Base-by-base conservation (phyloP, 2,329 filamentous ascomycete species). In the Domatiomyces globalis region DNA sequence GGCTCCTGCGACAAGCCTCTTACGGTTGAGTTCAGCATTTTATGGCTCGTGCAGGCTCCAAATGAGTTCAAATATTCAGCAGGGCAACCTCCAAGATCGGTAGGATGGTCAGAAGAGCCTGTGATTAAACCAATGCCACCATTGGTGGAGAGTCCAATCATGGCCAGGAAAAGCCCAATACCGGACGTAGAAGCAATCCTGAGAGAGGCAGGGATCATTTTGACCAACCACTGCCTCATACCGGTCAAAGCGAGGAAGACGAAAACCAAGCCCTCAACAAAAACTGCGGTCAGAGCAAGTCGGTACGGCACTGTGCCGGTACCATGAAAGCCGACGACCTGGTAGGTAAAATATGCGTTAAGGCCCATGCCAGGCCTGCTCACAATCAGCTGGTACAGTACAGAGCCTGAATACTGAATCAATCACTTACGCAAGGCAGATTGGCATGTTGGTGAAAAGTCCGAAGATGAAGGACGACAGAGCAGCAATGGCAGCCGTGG, bases 261-360 rank as follows among this genome's bases (percentile, higher is more conserved):
- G 68, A 94, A 94, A 55, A 94, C 81, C 66, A 85, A 85, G 39
- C 87, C 87, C 67, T 94, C 87, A 12, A 92, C 83, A 64, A 94
- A 94, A 58, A 92, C 87, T 50, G 87, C 87, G 3, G 87, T 92
- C 39, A 94, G 70, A 33, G 87, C 87, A 43, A 89, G 75, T 49
- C 77, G 67, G 63, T 86, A 94, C 1, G 85, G 80, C 7, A 94
- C 81, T 36, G 76, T 73, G 1, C 86, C 86, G 19, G 73, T 76
- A 44, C 87, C 87, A 64, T 89, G 82, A 62, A 73, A 79, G 2
- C 87, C 87, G 51, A 94, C 87, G 45, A 87, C 83, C 0, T 80
- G 84, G 64, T 85, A 94, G 22, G 87, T 78, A 63, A 94, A 94
- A 36, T 44, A 43, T 66, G 80, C 80, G 58, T 83, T 83, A 45